These are phyloP conservation scores for Fonsecaea erecta DNA, from an alignment of 2,329 filamentous ascomycete genomes.

Conservation along the genomic window DNA sequence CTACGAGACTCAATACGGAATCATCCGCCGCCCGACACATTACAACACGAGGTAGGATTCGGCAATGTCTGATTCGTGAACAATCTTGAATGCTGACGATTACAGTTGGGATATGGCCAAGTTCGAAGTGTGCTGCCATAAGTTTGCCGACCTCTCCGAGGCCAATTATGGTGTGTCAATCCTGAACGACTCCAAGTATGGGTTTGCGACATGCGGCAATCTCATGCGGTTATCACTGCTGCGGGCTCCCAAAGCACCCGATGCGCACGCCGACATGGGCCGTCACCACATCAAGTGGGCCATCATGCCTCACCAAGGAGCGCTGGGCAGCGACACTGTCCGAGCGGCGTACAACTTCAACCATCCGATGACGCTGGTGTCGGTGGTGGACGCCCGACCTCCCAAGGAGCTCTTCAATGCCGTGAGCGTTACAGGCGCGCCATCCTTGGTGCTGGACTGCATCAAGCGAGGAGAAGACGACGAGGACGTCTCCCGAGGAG, in stretches of 20 bases:
- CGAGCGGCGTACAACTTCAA: constrained; percentile 90
- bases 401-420: constrained; percentile 49
- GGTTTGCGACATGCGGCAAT: constrained; percentile 87
- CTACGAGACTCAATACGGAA: constrained; percentile 93
- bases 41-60: constrained; percentile 80
- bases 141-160: constrained; percentile 89
- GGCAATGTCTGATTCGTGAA: neutral
- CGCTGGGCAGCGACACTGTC: constrained; percentile 73
- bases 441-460: constrained; percentile 78
- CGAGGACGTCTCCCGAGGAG: constrained; percentile 65
- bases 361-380: constrained; percentile 65
- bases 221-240: constrained; percentile 87
- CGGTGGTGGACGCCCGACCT: constrained; percentile 28
- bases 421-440: constrained; percentile 69
- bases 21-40: constrained; percentile 87
- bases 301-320: constrained; percentile 80
- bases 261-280: constrained; percentile 94
- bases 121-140: constrained; percentile 95
- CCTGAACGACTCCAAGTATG: constrained; percentile 94
- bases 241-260: constrained; percentile 87
- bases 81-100: constrained; percentile 24
- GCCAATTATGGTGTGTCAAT: constrained; percentile 88
- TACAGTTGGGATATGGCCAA: constrained; percentile 91
- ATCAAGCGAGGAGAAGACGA: constrained; percentile 94
- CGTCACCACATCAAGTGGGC: constrained; percentile 85